Conservation (phyloP, 257 asterid genomes). For the Nicotiana noctiflora region DNA sequence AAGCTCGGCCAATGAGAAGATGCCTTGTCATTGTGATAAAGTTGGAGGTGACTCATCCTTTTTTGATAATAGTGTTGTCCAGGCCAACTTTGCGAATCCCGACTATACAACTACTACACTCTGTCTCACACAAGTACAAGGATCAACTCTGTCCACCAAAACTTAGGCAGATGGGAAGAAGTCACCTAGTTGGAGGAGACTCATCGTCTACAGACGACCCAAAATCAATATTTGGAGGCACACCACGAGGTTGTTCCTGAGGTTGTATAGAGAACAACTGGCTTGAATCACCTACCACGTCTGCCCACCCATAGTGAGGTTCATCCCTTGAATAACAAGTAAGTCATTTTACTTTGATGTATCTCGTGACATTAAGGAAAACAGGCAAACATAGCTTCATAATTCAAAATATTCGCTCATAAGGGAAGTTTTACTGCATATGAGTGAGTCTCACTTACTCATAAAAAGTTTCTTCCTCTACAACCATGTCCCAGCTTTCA, state of each 20-base stretch:
- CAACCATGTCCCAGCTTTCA: constrained; percentile 95
- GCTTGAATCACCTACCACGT: constrained; percentile 93
- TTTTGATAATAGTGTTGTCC: neutral
- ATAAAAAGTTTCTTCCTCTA: constrained; percentile 87
- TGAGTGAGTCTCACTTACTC: constrained; percentile 46
- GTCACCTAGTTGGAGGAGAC: constrained; percentile 17
- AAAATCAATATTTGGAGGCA: constrained; percentile 74
- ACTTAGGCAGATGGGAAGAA: neutral
- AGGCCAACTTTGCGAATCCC: neutral
- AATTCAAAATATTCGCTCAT: neutral
- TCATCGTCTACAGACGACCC: constrained; percentile 40
- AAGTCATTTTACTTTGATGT: neutral
- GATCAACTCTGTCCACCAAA: neutral
- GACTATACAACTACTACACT: neutral
- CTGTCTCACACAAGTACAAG: neutral
- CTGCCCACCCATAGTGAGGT: constrained; percentile 99
- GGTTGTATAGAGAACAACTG: constrained; percentile 82
- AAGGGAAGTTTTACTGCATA: neutral
- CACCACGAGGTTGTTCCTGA: constrained; percentile 83
- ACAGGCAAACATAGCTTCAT: neutral
- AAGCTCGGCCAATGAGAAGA: neutral
- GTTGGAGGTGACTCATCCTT: constrained; percentile 13
- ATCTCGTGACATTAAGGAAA: neutral
- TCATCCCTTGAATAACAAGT: constrained; percentile 59
- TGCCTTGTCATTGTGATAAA: constrained; percentile 18